Base-by-base conservation (phyloP, 257 asterid species). In the Paulownia fortunei region DNA sequence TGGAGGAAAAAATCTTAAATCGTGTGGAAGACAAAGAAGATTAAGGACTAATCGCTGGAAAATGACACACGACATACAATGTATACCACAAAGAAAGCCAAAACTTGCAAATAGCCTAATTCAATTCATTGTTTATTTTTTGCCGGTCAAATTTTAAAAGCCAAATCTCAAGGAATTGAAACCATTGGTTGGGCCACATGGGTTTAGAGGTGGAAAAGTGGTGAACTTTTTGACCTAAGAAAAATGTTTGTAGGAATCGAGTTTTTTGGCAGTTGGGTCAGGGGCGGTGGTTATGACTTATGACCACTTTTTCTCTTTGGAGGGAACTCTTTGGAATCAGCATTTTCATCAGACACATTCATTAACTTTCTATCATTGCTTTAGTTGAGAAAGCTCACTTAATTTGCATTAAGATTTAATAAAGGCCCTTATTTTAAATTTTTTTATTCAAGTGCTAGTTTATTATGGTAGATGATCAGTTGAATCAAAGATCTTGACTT, bases 101-200 rank as follows among this genome's bases (percentile, higher is more conserved):
- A 51, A 67, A 76, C 10, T 36, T 16, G 34, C 52, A 26, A n/a
- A 7, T 24, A 19, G 27, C 68, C 6, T 12, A 5, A 58, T 32
- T 59, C 4, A 44, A 3, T 11, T 68, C 9, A 44, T 36, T 51
- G 16, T 37, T 11, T 24, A 52, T 18, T 15, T 49, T 34, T 63
- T 56, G 59, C 6, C 34, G 39, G 42, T n/a, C n/a, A 12, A 34
- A 46, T 10, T 37, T 24, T 76, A 2, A 32, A 90, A 87, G 93
- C 91, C 90, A 72, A 84, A 90, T 81, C 59, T 78, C 52, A 80
- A 75, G 90, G 90, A 78, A 83, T 66, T 65, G 76, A 58, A 51
- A n/a, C n/a, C n/a, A n/a, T n/a, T n/a, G n/a, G n/a, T n/a, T n/a
- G n/a, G n/a, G n/a, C n/a, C n/a, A n/a, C n/a, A n/a, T n/a, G n/a